A percentile compares a stretch with the other conserved stretches of the same genome.
Conservation (phyloP, 805 yeast species). For the Ogataea philodendri region DNA sequence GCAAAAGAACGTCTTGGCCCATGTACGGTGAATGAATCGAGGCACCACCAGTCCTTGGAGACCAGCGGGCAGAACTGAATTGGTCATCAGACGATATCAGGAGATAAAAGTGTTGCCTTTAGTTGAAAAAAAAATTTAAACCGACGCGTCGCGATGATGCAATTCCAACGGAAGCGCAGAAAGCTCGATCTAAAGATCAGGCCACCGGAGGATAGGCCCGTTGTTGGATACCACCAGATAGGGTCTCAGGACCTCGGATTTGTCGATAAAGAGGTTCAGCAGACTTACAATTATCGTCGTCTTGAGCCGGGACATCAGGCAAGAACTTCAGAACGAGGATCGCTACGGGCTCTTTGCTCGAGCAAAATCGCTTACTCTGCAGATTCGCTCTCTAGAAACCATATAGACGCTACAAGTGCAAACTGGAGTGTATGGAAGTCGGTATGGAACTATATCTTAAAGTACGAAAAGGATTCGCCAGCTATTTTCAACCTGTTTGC, state of each 20-base stretch:
- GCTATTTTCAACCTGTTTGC: conserved; percentile 31
- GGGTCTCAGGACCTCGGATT: conserved; percentile 4
- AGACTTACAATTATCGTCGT: conserved; percentile 1
- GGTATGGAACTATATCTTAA: conserved; percentile 35
- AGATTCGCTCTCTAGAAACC: conserved; percentile 18
- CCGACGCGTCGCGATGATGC: conserved; percentile 12
- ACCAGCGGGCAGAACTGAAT: conserved; percentile 24
- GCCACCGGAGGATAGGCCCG: neutral
- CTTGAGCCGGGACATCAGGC: neutral
- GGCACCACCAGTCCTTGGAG: conserved; percentile 37
- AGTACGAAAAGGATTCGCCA: conserved; percentile 33
- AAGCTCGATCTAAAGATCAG: neutral
- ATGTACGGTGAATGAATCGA: conserved; percentile 55
- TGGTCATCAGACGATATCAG: conserved; percentile 4
- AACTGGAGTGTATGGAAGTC: conserved; percentile 30
- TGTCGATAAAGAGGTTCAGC: conserved; percentile 1
- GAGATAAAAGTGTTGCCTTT: conserved; percentile 1
- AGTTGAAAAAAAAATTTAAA: conserved; percentile 1
- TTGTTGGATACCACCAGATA: conserved; percentile 1
- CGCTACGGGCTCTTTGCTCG: conserved; percentile 29
- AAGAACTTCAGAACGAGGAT: neutral
- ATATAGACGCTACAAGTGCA: conserved; percentile 26
- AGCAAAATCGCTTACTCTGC: conserved; percentile 28
- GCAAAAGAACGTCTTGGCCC: conserved; percentile 90
- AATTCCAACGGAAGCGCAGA: conserved; percentile 1